phyloP scores from a whole-genome alignment of 2,329 filamentous ascomycete genomes.

The Paecilomyces variotii region DNA sequence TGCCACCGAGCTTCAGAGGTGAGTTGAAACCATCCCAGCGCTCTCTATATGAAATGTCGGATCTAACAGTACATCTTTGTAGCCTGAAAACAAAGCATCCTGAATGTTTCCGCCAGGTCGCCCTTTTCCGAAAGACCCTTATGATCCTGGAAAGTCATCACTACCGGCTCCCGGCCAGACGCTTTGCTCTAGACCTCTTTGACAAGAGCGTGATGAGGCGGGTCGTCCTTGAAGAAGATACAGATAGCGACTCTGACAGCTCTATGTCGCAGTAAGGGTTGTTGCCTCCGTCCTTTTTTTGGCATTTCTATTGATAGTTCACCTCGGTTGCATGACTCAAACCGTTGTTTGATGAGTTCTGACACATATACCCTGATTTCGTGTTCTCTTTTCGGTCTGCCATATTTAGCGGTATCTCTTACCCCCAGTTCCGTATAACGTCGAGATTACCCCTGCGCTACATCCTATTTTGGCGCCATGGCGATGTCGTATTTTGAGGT shows the following conservation, averaged over 20 bases:
- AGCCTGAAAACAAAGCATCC: slow-evolving; percentile 69
- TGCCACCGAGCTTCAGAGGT: slow-evolving; percentile 65
- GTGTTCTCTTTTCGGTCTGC: neutral
- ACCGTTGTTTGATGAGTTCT: neutral
- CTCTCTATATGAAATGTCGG: neutral
- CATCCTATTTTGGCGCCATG: neutral
- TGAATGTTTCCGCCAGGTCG: slow-evolving; percentile 64
- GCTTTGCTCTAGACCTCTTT: slow-evolving; percentile 89
- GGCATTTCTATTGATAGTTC: neutral
- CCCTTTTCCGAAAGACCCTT: slow-evolving; percentile 79
- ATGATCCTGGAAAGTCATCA: slow-evolving; percentile 79
- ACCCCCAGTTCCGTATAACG: neutral
- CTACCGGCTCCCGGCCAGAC: slow-evolving; percentile 76
- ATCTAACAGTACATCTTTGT: slow-evolving; percentile 26
- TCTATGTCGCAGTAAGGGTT: slow-evolving; percentile 14
- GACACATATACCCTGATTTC: neutral
- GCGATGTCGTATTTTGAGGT: neutral
- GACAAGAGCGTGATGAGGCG: slow-evolving; percentile 79
- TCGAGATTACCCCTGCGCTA: neutral
- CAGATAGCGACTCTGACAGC: slow-evolving; percentile 26
- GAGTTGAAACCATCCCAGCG: slow-evolving; percentile 17
- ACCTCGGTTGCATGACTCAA: neutral
- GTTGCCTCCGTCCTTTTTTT: neutral
- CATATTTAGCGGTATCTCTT: neutral
- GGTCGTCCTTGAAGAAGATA: slow-evolving; percentile 72